These are phyloP conservation scores for Pleurotus sapidus DNA, from an alignment of 768 basidiomycete species.

Conservation along the genomic window DNA sequence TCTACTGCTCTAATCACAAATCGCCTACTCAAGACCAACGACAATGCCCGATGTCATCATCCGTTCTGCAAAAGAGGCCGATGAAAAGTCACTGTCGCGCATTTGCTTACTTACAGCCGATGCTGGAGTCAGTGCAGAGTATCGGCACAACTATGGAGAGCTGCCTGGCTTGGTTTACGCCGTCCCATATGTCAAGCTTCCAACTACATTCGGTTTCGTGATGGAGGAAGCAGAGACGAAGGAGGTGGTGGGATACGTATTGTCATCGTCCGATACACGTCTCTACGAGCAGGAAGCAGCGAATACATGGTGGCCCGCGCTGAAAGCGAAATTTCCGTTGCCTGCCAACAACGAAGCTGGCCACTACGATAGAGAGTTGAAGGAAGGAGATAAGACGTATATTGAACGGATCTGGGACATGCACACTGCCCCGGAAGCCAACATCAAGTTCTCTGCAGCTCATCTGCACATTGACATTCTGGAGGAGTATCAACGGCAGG, in stretches of 20 bases:
- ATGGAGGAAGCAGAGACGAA: conserved; percentile 48
- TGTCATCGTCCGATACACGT: conserved; percentile 68
- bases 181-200: conserved; percentile 69
- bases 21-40: too few relatives aligned
- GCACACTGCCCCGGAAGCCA: conserved; percentile 45
- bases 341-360: conserved; percentile 22
- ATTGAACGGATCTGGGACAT: conserved; percentile 16
- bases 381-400: conserved; percentile 17
- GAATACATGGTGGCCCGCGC: conserved; percentile 63
- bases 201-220: conserved; percentile 74
- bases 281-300: conserved; percentile 54
- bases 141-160: conserved; percentile 56
- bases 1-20: too few relatives aligned
- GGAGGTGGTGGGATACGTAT: conserved; percentile 67
- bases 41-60: conserved; percentile 41
- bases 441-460: conserved; percentile 63
- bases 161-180: conserved; percentile 74
- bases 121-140: conserved; percentile 65
- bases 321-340: conserved; percentile 53
- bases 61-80: conserved; percentile 52
- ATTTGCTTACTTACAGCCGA: conserved; percentile 77
- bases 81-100: conserved; percentile 55
- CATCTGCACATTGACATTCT: conserved; percentile 78
- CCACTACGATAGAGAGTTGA: conserved; percentile 36
- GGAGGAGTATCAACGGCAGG: conserved; percentile 60